Evolutionary conservation across 169 alveolate genomes (phyloP).

Genomic region (Theileria orientalis): DNA sequence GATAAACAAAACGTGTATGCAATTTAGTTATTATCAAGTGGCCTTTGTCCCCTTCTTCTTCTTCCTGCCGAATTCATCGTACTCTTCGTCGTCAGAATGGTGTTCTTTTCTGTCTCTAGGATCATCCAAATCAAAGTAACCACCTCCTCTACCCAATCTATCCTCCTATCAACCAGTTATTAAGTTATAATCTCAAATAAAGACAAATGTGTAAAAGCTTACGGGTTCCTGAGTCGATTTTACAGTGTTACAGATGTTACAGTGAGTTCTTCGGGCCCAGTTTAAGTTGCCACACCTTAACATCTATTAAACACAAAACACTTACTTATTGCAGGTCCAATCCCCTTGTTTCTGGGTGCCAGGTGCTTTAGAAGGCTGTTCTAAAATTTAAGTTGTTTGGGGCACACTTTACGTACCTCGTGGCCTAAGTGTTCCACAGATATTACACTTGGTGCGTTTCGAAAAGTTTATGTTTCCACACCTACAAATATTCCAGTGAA

Average conservation of each 20-base stretch:
- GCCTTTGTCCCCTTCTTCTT: slow-evolving; percentile 62
- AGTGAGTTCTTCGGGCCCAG: slow-evolving; percentile 81
- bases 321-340: slow-evolving; percentile 79
- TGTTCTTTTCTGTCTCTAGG: slow-evolving; percentile 70
- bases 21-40: not conserved
- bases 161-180: slow-evolving; percentile 32
- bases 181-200: not conserved
- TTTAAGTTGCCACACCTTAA: slow-evolving; percentile 79
- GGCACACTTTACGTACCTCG: slow-evolving; percentile 37
- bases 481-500: slow-evolving; percentile 19
- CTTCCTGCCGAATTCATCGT: slow-evolving; percentile 77
- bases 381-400: not conserved
- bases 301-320: not conserved
- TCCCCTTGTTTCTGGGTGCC: slow-evolving; percentile 67
- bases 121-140: slow-evolving; percentile 77
- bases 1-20: not conserved
- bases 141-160: slow-evolving; percentile 81
- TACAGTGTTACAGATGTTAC: slow-evolving; percentile 77
- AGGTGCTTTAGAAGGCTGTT: not conserved
- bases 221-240: not conserved
- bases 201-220: slow-evolving; percentile 8
- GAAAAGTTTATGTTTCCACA: slow-evolving; percentile 77
- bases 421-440: slow-evolving; percentile 72
- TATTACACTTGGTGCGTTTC: slow-evolving; percentile 75
- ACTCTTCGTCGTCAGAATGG: slow-evolving; percentile 79